Base-by-base conservation (phyloP, 169 alveolate genomes). In the Plasmodium yoelii region DNA sequence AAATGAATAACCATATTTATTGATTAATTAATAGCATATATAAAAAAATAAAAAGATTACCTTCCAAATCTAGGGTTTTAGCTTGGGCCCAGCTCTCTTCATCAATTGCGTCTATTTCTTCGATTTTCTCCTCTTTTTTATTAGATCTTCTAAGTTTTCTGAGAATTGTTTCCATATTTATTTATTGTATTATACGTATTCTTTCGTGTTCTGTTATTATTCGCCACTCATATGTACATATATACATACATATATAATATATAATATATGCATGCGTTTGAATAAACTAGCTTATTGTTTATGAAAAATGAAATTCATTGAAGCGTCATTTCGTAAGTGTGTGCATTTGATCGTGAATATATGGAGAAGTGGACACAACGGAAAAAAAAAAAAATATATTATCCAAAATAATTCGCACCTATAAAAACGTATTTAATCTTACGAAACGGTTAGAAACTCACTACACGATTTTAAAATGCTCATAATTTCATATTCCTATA, bases 41-140 rank as follows among this genome's bases (percentile, higher is more conserved):
- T 34, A 34, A 34, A 34, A 5, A 34, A 34, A 34, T 34, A 34
- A 34, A 34, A 34, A 10, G 5, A 72, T 42, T 82, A 82, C 90
- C 82, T 26, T 51, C 84, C 22, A 82, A 67, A 47, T 82, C 90
- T 44, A 67, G 63, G 22, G 90, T 82, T 59, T 82, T 67, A 44
- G 84, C 61, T 34, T 68, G 90, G 34, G 84, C 90, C 90, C 90
- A 82, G 13, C 55, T 73, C 15, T 28, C 42, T 69, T 82, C 90
- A 59, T 82, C 90, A 67, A 82, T 26, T 10, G 51, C 55, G 28
- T 82, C 90, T 39, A 82, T 60, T 56, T 82, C 84, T 57, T 39
- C 71, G 59, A 55, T 26, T 13, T 53, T 24, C 19, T 82, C 68
- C 10, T 82, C 68, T 82, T 82, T 82, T 15, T 59, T 67, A 67